Percentiles rank a stretch among this genome's conserved stretches.
Evolutionary conservation across 2,329 filamentous ascomycete genomes (phyloP).

Genomic region (Venturia oleaginea): DNA sequence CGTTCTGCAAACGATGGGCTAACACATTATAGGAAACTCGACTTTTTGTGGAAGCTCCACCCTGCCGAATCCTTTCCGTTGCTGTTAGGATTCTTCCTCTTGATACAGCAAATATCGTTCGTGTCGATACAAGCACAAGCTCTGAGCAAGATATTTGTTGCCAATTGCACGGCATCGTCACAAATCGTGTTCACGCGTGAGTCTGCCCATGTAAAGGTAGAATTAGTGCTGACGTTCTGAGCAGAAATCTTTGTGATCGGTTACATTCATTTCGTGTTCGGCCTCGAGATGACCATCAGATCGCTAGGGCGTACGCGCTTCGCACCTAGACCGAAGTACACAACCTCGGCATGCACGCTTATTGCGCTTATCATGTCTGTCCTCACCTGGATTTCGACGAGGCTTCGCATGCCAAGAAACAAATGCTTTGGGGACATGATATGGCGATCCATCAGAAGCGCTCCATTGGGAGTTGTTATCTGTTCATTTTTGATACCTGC

Average conservation of each 20-base stretch:
- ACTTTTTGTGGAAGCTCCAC: slow-evolving; percentile 28
- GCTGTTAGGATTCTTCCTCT: slow-evolving; percentile 28
- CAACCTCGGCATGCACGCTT: slow-evolving; percentile 47
- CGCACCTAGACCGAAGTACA: slow-evolving; percentile 48
- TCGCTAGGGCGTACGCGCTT: slow-evolving; percentile 49
- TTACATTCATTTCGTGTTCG: slow-evolving; percentile 57
- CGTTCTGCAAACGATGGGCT: slow-evolving; percentile 14
- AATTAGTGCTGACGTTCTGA: neutral
- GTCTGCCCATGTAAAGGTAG: slow-evolving; percentile 15
- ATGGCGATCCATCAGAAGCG: slow-evolving; percentile 56
- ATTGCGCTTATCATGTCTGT: slow-evolving; percentile 44
- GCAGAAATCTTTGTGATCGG: slow-evolving; percentile 58
- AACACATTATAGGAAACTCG: slow-evolving; percentile 23
- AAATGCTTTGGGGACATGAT: slow-evolving; percentile 60
- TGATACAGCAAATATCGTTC: slow-evolving; percentile 30
- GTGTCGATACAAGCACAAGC: slow-evolving; percentile 30
- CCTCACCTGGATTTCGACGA: slow-evolving; percentile 49
- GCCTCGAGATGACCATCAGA: slow-evolving; percentile 50
- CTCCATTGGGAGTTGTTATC: slow-evolving; percentile 47
- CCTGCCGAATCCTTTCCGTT: slow-evolving; percentile 33
- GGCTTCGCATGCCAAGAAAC: slow-evolving; percentile 46
- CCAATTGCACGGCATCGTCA: slow-evolving; percentile 26
- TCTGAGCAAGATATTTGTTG: slow-evolving; percentile 28
- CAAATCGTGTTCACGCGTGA: slow-evolving; percentile 32
- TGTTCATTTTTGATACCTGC: slow-evolving; percentile 42